Conservation (phyloP, 768 basidiomycete genomes). For the Trametes sanguinea region DNA sequence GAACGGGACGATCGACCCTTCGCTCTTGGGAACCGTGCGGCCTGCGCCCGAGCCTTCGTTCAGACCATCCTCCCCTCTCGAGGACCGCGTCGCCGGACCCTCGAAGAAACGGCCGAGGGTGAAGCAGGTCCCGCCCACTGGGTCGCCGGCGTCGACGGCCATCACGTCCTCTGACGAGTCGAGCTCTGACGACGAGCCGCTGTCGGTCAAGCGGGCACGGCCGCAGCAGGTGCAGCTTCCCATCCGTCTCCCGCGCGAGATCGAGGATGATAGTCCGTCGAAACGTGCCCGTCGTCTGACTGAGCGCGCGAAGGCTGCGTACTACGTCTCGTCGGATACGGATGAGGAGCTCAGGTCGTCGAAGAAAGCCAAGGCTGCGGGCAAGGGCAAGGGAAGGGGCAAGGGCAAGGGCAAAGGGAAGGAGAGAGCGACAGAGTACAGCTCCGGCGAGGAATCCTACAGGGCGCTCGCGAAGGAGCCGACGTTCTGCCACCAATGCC, state of each 20-base stretch:
- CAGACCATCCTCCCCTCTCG: background rate
- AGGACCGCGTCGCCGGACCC: background rate
- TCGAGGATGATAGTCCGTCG: background rate
- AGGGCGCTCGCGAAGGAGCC: constrained; percentile 7
- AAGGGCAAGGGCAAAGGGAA: constrained; percentile 18
- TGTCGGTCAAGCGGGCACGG: background rate
- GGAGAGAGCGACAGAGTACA: background rate
- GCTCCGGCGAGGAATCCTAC: background rate
- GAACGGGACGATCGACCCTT: constrained; percentile 20
- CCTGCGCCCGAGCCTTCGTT: background rate
- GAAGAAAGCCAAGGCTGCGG: background rate
- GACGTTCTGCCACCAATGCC: constrained; percentile 42
- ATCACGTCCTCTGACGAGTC: background rate
- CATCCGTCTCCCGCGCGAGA: constrained; percentile 3
- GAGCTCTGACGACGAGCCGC: background rate
- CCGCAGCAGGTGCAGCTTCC: background rate
- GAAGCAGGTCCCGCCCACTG: background rate
- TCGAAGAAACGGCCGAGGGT: background rate
- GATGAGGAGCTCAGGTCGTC: background rate
- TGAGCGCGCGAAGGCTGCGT: constrained; percentile 4
- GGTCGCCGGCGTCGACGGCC: background rate
- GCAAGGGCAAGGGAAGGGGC: constrained; percentile 11
- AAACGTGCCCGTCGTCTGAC: constrained; percentile 17
- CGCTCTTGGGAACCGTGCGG: constrained; percentile 5
- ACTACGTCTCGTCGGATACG: background rate